Evolutionary conservation across 129 eudicot species (phyloP).

Genomic region (Artemisia argyi): DNA sequence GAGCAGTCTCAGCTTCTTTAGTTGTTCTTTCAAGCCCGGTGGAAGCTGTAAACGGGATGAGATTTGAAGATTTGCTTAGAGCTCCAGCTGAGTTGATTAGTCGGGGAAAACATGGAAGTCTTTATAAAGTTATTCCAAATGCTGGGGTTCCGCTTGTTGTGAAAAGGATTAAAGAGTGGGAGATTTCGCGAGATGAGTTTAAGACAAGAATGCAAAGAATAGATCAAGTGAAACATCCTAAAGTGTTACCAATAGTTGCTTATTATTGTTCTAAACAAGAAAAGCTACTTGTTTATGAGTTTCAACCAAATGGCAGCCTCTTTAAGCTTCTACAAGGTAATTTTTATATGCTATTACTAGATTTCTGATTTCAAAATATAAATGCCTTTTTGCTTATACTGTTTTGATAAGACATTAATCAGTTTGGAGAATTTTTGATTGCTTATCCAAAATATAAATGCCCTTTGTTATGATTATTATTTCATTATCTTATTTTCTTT

Average conservation of each 20-base stretch:
- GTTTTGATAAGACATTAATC: too few relatives aligned
- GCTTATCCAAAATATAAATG: too few relatives aligned
- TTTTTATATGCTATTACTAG: neutral
- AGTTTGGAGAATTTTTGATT: too few relatives aligned
- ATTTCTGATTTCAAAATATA: neutral
- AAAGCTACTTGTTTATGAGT: constrained; percentile 74
- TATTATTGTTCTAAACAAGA: constrained; percentile 77
- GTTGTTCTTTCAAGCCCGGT: constrained; percentile 55
- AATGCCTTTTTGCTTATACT: too few relatives aligned
- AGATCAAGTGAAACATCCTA: constrained; percentile 56
- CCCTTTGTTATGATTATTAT: neutral
- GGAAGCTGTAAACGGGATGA: constrained; percentile 50
- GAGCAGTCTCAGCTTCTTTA: constrained; percentile 45
- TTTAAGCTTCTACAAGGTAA: constrained; percentile 72
- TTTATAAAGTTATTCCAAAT: constrained; percentile 54
- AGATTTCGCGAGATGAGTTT: constrained; percentile 55
- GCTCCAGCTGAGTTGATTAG: constrained; percentile 78
- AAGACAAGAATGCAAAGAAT: constrained; percentile 67
- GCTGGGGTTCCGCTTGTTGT: constrained; percentile 51
- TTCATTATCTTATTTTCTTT: too few relatives aligned
- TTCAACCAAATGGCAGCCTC: constrained; percentile 67
- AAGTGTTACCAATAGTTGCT: constrained; percentile 55
- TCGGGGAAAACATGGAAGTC: constrained; percentile 74
- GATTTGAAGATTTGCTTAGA: constrained; percentile 64
- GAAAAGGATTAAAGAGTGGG: constrained; percentile 75